Base-by-base conservation (phyloP, 1,284 basidiomycete genomes). In the Chondrostereum purpureum region DNA sequence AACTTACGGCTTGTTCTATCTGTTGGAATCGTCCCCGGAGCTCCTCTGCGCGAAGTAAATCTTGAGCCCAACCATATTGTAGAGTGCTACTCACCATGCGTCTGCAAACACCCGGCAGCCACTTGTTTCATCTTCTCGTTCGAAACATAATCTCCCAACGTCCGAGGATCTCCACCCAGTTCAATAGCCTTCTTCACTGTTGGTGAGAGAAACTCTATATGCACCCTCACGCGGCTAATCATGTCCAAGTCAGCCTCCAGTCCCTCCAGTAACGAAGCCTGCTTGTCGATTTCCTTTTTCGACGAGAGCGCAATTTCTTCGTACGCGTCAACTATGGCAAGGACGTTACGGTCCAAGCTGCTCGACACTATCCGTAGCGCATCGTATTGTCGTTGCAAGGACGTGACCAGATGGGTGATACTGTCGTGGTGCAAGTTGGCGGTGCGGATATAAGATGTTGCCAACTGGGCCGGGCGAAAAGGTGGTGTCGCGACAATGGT, bases 71-170 rank as follows among this genome's bases (percentile, higher is more conserved):
- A 35, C 19, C 19, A 23, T 5, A 20, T 3, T 3, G 42, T 39
- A 27, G 14, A 21, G 44, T 42, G 33, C 4, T 17, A 68, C 77
- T 45, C 53, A 79, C 83, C 77, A 63, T 89, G 80, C 21, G 80
- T 78, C 48, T 77, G 75, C n/a, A 68, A 61, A 58, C 89, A 91
- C 3, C 77, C 79, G 19, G 85, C 81, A 1, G 80, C 79, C 0
- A 90, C 87, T 54, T 89, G 76, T 48, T 75, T 73, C 86, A 92
- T 91, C 66, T 83, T 88, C 43, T 68, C 75, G 52, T 70, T 73
- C 21, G 80, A 82, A 16, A 92, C 87, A 60, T 90, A 92, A 58
- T 88, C 85, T 5, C 81, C 86, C 44, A 91, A 61, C n/a, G 80
- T 83, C 40, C 87, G 70, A 43, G 69, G 77, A 41, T 80, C 80